A percentile compares a stretch with the other conserved stretches of the same genome.
Evolutionary conservation across 2,329 filamentous ascomycete genomes (phyloP).

Genomic region (Alternaria dauci): DNA sequence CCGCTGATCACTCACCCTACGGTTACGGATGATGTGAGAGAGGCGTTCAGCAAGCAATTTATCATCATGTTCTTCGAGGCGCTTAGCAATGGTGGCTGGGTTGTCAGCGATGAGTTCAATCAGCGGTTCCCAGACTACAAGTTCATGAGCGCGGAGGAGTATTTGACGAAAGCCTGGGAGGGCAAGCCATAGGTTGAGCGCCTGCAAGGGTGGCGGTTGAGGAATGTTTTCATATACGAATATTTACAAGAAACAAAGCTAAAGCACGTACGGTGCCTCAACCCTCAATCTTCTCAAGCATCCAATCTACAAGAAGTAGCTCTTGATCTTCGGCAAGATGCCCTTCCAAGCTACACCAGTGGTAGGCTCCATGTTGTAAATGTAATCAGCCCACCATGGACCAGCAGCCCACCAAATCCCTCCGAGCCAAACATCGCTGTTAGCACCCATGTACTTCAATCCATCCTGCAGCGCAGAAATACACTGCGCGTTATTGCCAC

Average conservation of each 20-base stretch:
- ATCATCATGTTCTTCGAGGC: conserved; percentile 55
- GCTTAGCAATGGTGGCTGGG: conserved; percentile 55
- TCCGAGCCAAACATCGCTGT: conserved; percentile 63
- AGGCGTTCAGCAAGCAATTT: conserved; percentile 49
- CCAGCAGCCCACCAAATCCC: conserved; percentile 65
- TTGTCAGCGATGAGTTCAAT: conserved; percentile 58
- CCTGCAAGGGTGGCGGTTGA: neutral
- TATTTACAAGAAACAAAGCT: conserved; percentile 1
- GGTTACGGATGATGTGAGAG: conserved; percentile 49
- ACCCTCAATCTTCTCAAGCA: neutral
- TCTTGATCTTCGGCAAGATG: conserved; percentile 48
- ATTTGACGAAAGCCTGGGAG: conserved; percentile 54
- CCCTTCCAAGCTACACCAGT: conserved; percentile 54
- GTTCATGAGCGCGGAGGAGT: conserved; percentile 55
- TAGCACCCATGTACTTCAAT: conserved; percentile 58
- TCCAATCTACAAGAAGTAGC: conserved; percentile 36
- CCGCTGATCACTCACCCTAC: conserved; percentile 45
- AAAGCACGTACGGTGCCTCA: conserved; percentile 17
- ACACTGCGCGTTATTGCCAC: conserved; percentile 61
- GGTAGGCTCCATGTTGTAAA: conserved; percentile 61
- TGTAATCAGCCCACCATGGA: conserved; percentile 61
- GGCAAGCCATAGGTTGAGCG: conserved; percentile 42
- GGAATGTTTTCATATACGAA: neutral
- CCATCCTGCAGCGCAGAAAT: conserved; percentile 60
- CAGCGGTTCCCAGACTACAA: conserved; percentile 55